Conservation (phyloP, 768 basidiomycete genomes). For the Lentinula lateritia region DNA sequence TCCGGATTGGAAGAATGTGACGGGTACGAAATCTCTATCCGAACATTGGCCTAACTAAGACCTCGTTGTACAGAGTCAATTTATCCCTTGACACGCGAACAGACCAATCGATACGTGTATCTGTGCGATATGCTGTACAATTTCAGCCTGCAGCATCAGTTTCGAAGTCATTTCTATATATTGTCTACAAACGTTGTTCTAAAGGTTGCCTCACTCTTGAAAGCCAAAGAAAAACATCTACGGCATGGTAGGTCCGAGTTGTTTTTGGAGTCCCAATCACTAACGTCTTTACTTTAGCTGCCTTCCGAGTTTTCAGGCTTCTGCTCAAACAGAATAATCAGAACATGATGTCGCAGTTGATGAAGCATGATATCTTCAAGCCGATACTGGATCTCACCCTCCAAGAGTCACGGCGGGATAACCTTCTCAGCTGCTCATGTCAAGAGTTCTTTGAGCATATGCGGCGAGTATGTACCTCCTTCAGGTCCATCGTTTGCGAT, state of each 20-base stretch:
- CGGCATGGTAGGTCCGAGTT: conserved; percentile 66
- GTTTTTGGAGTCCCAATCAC: background rate
- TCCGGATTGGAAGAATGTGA: conserved; percentile 43
- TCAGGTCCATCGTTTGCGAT: background rate
- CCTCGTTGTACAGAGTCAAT: conserved; percentile 35
- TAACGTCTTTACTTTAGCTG: conserved; percentile 45
- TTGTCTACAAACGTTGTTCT: conserved; percentile 73
- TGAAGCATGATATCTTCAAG: conserved; percentile 79
- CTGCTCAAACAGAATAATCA: conserved; percentile 78
- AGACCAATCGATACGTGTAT: conserved; percentile 80
- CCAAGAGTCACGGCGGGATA: conserved; percentile 81
- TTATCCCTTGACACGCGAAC: conserved; percentile 61
- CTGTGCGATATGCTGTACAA: conserved; percentile 89
- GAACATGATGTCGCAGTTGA: conserved; percentile 67
- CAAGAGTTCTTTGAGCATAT: conserved; percentile 94
- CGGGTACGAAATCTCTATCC: conserved; percentile 19
- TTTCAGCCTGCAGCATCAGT: conserved; percentile 84
- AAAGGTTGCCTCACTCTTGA: conserved; percentile 73
- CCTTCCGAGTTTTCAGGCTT: conserved; percentile 87
- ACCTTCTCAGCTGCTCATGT: conserved; percentile 90
- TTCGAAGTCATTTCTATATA: conserved; percentile 88
- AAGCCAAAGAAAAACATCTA: conserved; percentile 84
- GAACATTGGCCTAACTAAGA: background rate
- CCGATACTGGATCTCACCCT: conserved; percentile 83
- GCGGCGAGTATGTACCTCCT: conserved; percentile 58